Percentiles rank a stretch among this genome's conserved stretches.
These are phyloP conservation scores for Lithohypha guttulata DNA, from an alignment of 2,329 filamentous ascomycete species.

Conservation along the genomic window DNA sequence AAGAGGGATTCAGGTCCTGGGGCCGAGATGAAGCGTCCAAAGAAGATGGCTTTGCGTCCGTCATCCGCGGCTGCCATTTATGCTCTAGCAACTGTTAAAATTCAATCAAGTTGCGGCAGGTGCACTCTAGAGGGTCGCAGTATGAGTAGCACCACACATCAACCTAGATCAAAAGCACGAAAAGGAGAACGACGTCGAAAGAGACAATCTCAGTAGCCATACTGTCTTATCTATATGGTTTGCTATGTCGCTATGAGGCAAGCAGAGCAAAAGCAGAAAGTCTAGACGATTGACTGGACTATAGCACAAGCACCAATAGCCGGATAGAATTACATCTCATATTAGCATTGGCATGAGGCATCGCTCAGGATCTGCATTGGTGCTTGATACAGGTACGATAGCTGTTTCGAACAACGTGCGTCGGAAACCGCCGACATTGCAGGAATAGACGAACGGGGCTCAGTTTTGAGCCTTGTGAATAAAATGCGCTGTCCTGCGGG, in stretches of 20 bases:
- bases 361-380: too few species aligned
- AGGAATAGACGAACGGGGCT: too few species aligned
- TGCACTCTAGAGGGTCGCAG: too few species aligned
- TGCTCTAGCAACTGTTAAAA: too few species aligned
- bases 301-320: too few species aligned
- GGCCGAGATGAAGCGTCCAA: conserved; percentile 21
- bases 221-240: neutral
- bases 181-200: neutral
- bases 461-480: too few species aligned
- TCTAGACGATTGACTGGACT: neutral
- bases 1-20: conserved; percentile 15
- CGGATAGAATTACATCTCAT: too few species aligned
- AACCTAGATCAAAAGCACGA: neutral
- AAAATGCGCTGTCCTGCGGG: too few species aligned
- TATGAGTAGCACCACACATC: neutral
- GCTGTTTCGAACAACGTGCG: conserved; percentile 4
- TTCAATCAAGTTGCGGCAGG: too few species aligned
- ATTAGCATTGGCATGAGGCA: too few species aligned
- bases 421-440: conserved; percentile 10
- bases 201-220: neutral
- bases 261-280: neutral
- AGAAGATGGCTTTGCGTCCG: conserved; percentile 19
- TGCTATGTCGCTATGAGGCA: neutral
- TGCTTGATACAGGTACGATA: neutral
- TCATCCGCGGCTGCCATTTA: too few species aligned